phyloP scores from a whole-genome alignment of 1,284 basidiomycete species.

The Lentinus polychrous region DNA sequence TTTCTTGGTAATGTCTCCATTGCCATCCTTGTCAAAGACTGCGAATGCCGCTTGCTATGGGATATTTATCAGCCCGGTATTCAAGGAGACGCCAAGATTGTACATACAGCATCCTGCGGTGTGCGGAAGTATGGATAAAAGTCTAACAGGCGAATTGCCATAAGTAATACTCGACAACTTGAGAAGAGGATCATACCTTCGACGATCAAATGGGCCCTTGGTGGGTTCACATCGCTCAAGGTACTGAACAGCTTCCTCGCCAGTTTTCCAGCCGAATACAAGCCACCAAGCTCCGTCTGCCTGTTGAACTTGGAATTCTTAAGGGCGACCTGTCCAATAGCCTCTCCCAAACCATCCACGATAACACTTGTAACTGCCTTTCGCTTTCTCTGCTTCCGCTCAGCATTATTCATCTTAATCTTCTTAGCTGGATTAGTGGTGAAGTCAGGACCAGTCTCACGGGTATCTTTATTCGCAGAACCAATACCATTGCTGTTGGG shows the following conservation, averaged over 20 bases:
- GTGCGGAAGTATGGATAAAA: constrained; percentile 75
- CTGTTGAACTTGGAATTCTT: constrained; percentile 60
- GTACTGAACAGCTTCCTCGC: constrained; percentile 71
- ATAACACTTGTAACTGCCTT: constrained; percentile 57
- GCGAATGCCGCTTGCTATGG: constrained; percentile 63
- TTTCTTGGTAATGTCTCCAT: constrained; percentile 73
- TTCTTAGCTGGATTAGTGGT: constrained; percentile 10
- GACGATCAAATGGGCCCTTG: constrained; percentile 53
- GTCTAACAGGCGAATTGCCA: constrained; percentile 30
- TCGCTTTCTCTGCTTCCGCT: constrained; percentile 36
- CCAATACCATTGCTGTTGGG: constrained; percentile 13
- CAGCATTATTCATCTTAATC: constrained; percentile 18
- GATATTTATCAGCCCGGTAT: background rate
- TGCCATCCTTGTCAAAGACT: constrained; percentile 78
- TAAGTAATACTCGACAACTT: background rate
- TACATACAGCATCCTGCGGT: constrained; percentile 61
- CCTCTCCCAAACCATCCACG: constrained; percentile 65
- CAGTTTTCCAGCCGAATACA: constrained; percentile 65
- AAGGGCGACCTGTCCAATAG: constrained; percentile 64
- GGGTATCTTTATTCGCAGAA: constrained; percentile 12
- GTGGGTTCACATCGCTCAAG: constrained; percentile 54
- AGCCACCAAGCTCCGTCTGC: constrained; percentile 45
- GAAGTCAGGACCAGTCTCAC: background rate
- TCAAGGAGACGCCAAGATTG: background rate
- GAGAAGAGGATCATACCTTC: constrained; percentile 39